Percentiles rank a stretch among this genome's conserved stretches.
These are phyloP conservation scores for Microbotryum intermedium DNA, from an alignment of 1,284 basidiomycete genomes.

Conservation along the genomic window DNA sequence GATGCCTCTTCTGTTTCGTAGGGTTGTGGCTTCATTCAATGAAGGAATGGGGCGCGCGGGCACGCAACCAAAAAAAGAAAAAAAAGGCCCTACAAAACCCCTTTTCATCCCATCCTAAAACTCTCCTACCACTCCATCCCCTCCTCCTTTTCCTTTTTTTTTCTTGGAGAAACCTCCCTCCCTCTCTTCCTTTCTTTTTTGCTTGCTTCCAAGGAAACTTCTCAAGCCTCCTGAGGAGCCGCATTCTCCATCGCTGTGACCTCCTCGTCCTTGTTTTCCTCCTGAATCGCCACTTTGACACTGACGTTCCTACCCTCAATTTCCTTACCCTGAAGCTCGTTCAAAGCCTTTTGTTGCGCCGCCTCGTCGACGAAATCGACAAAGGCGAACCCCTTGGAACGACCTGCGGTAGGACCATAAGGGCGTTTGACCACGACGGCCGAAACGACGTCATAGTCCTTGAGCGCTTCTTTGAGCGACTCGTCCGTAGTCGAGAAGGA, in stretches of 20 bases:
- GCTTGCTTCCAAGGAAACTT: not conserved
- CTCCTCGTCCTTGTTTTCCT: conserved; percentile 5
- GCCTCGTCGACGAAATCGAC: conserved; percentile 93
- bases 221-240: not conserved
- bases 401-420: conserved; percentile 61
- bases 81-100: too few species aligned
- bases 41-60: too few species aligned
- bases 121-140: not conserved
- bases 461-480: conserved; percentile 66
- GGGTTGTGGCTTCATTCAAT: too few species aligned
- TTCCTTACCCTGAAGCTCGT: conserved; percentile 80
- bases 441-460: conserved; percentile 64
- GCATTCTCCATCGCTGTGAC: not conserved
- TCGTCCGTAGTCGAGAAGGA: conserved; percentile 81
- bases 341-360: conserved; percentile 80
- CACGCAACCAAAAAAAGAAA: too few species aligned
- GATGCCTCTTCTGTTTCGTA: too few species aligned
- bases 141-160: not conserved
- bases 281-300: conserved; percentile 31
- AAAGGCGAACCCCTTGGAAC: conserved; percentile 91
- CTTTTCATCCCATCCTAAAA: not conserved
- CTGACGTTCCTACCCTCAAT: conserved; percentile 72
- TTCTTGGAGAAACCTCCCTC: not conserved
- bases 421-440: conserved; percentile 78
- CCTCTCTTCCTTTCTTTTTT: not conserved